Conservation (phyloP, 2,329 filamentous ascomycete species). For the Cercospora nicotianae region DNA sequence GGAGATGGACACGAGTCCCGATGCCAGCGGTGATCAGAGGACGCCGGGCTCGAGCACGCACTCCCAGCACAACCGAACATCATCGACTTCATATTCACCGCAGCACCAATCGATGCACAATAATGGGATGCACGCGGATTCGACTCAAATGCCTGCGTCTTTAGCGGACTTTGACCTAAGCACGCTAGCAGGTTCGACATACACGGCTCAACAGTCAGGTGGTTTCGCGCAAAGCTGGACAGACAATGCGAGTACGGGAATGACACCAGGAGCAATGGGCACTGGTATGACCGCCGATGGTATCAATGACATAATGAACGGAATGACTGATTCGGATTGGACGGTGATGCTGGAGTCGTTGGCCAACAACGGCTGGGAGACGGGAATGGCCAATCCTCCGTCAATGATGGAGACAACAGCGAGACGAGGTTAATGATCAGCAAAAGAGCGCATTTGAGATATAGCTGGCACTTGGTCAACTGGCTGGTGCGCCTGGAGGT, state of each 20-base stretch:
- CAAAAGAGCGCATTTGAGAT: neutral
- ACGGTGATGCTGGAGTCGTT: conserved; percentile 34
- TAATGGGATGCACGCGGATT: conserved; percentile 7
- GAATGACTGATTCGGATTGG: conserved; percentile 37
- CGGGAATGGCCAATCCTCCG: conserved; percentile 17
- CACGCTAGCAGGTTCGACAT: conserved; percentile 16
- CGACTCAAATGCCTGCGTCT: conserved; percentile 15
- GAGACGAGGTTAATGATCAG: conserved; percentile 2
- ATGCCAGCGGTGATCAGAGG: conserved; percentile 32
- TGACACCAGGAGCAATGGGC: conserved; percentile 24
- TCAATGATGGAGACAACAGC: neutral
- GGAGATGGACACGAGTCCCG: conserved; percentile 37
- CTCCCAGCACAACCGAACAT: conserved; percentile 31
- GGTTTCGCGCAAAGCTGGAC: conserved; percentile 28
- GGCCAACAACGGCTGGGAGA: conserved; percentile 23
- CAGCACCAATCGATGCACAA: conserved; percentile 20
- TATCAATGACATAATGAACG: conserved; percentile 31
- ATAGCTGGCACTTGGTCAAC: neutral
- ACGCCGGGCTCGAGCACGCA: conserved; percentile 33
- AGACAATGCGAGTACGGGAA: conserved; percentile 19
- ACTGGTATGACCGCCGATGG: conserved; percentile 17
- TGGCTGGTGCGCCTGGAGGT: neutral
- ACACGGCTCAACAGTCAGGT: conserved; percentile 17
- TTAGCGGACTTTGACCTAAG: conserved; percentile 30
- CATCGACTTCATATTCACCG: conserved; percentile 35